A percentile compares a stretch with the other conserved stretches of the same genome.
These are phyloP conservation scores for Microbotryum scabiosae DNA, from an alignment of 1,284 basidiomycete species.

Conservation along the genomic window DNA sequence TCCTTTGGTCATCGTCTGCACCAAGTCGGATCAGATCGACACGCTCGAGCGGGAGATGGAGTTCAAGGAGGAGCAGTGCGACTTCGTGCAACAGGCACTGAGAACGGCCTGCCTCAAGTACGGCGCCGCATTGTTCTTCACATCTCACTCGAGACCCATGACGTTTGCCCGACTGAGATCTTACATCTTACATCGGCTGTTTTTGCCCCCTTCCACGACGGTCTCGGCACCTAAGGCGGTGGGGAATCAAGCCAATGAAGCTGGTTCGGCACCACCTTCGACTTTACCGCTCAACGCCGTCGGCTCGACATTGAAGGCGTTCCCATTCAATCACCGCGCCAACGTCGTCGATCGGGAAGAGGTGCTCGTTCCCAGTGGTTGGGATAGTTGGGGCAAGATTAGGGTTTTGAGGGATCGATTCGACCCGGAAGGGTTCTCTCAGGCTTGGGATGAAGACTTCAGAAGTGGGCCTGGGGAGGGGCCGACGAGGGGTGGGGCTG, in stretches of 20 bases:
- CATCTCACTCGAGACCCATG: slow-evolving; percentile 64
- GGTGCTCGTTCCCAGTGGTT: slow-evolving; percentile 85
- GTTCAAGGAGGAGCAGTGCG: slow-evolving; percentile 77
- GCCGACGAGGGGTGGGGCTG: slow-evolving; percentile 38
- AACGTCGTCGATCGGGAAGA: slow-evolving; percentile 88
- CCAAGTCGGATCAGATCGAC: slow-evolving; percentile 51
- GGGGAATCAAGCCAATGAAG: no score
- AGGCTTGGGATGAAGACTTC: slow-evolving; percentile 62
- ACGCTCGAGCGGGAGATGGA: slow-evolving; percentile 40
- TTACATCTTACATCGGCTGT: slow-evolving; percentile 78
- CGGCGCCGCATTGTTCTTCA: slow-evolving; percentile 86
- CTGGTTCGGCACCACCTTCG: no score
- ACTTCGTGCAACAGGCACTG: slow-evolving; percentile 88
- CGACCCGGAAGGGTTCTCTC: slow-evolving; percentile 68
- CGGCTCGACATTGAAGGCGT: slow-evolving; percentile 52
- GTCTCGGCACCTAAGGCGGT: slow-evolving; percentile 5
- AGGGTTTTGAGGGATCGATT: slow-evolving; percentile 82
- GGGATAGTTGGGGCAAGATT: slow-evolving; percentile 98
- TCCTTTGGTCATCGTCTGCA: slow-evolving; percentile 81
- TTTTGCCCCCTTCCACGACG: slow-evolving; percentile 45
- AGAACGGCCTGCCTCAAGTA: slow-evolving; percentile 87
- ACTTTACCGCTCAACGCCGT: no score
- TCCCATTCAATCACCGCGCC: slow-evolving; percentile 75
- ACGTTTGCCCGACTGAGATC: slow-evolving; percentile 73
- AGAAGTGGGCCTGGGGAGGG: slow-evolving; percentile 51